These are phyloP conservation scores for Fusarium redolens DNA, from an alignment of 2,329 filamentous ascomycete genomes.

Conservation along the genomic window DNA sequence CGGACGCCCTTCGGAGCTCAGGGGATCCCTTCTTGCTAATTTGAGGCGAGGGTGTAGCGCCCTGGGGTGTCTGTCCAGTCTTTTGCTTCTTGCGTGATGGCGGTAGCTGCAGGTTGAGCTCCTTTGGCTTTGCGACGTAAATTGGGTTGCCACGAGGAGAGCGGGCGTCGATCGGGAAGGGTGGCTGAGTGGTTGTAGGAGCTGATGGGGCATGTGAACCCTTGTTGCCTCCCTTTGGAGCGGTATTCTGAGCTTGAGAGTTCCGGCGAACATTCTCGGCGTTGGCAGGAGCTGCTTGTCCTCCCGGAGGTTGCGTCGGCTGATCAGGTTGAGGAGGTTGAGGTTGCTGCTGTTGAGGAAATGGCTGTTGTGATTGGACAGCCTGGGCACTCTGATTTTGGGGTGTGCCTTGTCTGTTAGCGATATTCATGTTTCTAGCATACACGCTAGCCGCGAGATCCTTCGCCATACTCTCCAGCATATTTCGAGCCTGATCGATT, in stretches of 20 bases:
- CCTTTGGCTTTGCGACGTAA: conserved; percentile 63
- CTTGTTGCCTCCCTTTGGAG: conserved; percentile 55
- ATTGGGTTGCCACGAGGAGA: conserved; percentile 71
- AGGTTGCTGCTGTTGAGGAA: conserved; percentile 50
- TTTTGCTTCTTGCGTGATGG: conserved; percentile 68
- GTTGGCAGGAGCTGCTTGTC: conserved; percentile 52
- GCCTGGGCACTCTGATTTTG: conserved; percentile 47
- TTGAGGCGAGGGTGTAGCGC: conserved; percentile 60
- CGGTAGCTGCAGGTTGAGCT: conserved; percentile 68
- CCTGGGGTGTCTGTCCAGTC: conserved; percentile 54
- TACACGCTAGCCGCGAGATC: conserved; percentile 55
- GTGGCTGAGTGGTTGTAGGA: conserved; percentile 67
- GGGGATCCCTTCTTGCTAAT: conserved; percentile 61
- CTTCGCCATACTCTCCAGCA: conserved; percentile 65
- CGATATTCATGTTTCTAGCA: conserved; percentile 42
- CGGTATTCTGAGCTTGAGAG: conserved; percentile 58
- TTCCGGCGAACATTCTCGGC: conserved; percentile 65
- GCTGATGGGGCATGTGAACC: conserved; percentile 64
- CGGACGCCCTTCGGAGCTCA: conserved; percentile 52
- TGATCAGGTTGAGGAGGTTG: conserved; percentile 45
- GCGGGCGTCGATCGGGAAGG: conserved; percentile 65
- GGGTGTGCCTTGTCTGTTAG: conserved; percentile 43
- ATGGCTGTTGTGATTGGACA: conserved; percentile 49
- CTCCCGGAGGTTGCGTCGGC: conserved; percentile 35
- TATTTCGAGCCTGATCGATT: conserved; percentile 59